phyloP scores from a whole-genome alignment of 768 basidiomycete species.

The Cystofilobasidium macerans region DNA sequence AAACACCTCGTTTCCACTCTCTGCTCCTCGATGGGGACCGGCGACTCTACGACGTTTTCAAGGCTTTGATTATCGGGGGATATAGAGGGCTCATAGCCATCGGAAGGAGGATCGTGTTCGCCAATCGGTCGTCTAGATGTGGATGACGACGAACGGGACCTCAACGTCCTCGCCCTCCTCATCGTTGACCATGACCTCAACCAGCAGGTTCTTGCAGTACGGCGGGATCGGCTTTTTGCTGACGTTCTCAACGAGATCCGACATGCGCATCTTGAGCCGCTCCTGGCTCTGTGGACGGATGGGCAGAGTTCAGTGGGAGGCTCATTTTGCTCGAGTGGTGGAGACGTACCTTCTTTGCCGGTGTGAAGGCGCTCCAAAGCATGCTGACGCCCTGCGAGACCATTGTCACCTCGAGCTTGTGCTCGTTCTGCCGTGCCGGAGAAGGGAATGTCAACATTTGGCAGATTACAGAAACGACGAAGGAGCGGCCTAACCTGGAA shows the following conservation, averaged over 20 bases:
- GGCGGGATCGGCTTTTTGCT: constrained; percentile 86
- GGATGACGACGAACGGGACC: constrained; percentile 25
- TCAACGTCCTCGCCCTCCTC: constrained; percentile 58
- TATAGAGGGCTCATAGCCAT: too few relatives aligned
- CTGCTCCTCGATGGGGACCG: too few relatives aligned
- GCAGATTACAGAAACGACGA: too few relatives aligned
- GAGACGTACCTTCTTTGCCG: constrained; percentile 71
- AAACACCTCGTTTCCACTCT: too few relatives aligned
- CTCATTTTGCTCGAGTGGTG: not conserved
- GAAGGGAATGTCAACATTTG: too few relatives aligned
- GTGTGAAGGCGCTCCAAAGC: constrained; percentile 91
- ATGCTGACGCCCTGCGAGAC: constrained; percentile 95
- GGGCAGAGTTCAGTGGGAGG: not conserved
- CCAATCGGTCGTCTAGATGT: too few relatives aligned
- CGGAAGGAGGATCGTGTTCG: not conserved
- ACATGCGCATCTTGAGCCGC: constrained; percentile 77
- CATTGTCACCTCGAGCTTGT: constrained; percentile 82
- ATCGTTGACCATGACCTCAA: constrained; percentile 89
- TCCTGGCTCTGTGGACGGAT: constrained; percentile 58
- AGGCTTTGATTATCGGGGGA: too few relatives aligned
- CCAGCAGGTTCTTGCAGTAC: constrained; percentile 70
- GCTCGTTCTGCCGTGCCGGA: too few relatives aligned
- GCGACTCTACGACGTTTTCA: too few relatives aligned
- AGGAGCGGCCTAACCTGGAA: too few relatives aligned
- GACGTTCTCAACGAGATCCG: constrained; percentile 78